These are phyloP conservation scores for Pistacia vera DNA, from an alignment of 345 rosid species.

Conservation along the genomic window DNA sequence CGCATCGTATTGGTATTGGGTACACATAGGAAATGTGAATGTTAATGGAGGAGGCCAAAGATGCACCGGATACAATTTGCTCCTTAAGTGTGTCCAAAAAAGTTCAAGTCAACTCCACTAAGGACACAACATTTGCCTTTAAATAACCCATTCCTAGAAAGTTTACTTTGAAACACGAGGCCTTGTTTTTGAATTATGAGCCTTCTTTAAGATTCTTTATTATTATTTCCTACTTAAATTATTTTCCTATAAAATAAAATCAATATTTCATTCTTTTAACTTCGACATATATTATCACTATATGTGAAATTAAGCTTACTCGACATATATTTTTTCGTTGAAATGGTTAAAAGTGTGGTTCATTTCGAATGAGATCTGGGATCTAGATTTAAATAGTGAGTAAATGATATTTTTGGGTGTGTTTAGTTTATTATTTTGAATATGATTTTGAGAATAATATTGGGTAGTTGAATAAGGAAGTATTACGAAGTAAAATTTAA, in stretches of 20 bases:
- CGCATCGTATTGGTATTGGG: neutral
- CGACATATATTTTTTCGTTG: too few species aligned
- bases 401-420: too few species aligned
- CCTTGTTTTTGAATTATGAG: neutral
- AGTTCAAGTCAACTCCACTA: constrained; percentile 17
- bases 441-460: too few species aligned
- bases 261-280: neutral
- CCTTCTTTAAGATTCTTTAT: constrained; percentile 5
- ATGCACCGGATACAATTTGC: neutral
- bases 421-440: too few species aligned
- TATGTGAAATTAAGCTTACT: too few species aligned
- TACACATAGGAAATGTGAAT: neutral
- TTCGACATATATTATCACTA: too few species aligned
- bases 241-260: neutral
- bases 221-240: neutral
- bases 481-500: too few species aligned
- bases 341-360: too few species aligned
- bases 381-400: too few species aligned
- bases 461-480: too few species aligned
- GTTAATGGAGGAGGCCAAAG: constrained; percentile 6
- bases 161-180: constrained; percentile 6
- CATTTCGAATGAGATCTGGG: too few species aligned
- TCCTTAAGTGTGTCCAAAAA: constrained; percentile 5
- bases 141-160: constrained; percentile 2
- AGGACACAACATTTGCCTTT: constrained; percentile 13